phyloP scores from a whole-genome alignment of 345 rosid species.

The Rhizophora apiculata region DNA sequence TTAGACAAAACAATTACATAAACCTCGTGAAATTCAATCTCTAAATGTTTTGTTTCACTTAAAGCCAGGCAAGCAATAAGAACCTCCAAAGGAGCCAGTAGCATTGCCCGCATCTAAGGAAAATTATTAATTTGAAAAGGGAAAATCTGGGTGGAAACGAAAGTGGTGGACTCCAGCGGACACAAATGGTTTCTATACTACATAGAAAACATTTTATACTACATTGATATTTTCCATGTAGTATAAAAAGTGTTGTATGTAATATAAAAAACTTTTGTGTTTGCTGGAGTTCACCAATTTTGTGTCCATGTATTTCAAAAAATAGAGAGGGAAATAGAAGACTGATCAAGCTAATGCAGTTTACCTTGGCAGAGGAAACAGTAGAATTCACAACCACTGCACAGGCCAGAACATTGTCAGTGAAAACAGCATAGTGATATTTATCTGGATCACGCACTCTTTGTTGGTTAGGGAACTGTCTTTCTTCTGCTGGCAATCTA shows the following conservation, averaged over 20 bases:
- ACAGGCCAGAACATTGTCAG: constrained; percentile 28
- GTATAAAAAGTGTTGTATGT: no score
- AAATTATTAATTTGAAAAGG: no score
- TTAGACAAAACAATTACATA: no score
- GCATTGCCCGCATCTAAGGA: no score
- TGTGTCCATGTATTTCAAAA: neutral
- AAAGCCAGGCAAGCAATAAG: neutral
- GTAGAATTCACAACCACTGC: constrained; percentile 35
- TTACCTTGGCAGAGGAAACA: constrained; percentile 56
- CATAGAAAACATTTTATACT: no score
- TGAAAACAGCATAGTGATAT: constrained; percentile 25
- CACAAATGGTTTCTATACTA: no score
- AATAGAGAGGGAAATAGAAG: neutral
- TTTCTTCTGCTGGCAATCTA: constrained; percentile 57
- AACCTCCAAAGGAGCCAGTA: neutral
- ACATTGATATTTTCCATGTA: no score
- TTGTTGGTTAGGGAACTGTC: constrained; percentile 63
- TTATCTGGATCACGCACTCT: constrained; percentile 43
- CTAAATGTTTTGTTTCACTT: neutral
- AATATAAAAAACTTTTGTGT: no score
- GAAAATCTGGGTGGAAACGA: no score
- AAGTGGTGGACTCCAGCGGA: no score
- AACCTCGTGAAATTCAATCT: no score
- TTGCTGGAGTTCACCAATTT: no score
- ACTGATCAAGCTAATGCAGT: neutral